Percentiles rank a stretch among this genome's conserved stretches.
phyloP scores from a whole-genome alignment of 179 eudicot genomes.

The Silene noctiflora region DNA sequence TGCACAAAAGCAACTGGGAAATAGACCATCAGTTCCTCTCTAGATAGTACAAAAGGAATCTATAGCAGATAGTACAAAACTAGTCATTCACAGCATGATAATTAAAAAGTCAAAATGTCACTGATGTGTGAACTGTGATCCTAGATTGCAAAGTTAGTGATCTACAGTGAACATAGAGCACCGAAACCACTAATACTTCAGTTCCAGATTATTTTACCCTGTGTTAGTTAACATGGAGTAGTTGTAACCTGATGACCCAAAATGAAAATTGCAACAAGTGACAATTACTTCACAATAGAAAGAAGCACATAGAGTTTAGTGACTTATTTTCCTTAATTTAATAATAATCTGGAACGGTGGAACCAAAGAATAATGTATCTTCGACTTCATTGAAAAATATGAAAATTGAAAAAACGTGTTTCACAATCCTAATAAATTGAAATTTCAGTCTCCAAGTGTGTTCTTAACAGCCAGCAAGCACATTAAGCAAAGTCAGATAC shows the following conservation, averaged over 20 bases:
- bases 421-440: background rate
- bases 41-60: background rate
- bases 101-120: too few species aligned
- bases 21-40: constrained; percentile 1
- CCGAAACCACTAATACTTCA: background rate
- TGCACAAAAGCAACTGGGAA: background rate
- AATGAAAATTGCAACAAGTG: background rate
- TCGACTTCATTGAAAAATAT: background rate
- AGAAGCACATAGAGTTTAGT: background rate
- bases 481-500: background rate
- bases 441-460: too few species aligned
- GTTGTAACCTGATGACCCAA: background rate
- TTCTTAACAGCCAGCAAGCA: background rate
- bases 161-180: constrained; percentile 7
- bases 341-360: background rate
- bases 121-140: background rate
- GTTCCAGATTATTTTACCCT: background rate
- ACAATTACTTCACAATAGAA: background rate
- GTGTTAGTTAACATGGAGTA: background rate
- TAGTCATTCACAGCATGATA: background rate
- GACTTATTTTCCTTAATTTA: background rate
- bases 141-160: background rate
- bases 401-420: background rate
- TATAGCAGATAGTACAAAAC: background rate
- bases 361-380: too few species aligned